Evolutionary conservation across 164 flowering plant species (phyloP).

Genomic region (Vitis labrusca): DNA sequence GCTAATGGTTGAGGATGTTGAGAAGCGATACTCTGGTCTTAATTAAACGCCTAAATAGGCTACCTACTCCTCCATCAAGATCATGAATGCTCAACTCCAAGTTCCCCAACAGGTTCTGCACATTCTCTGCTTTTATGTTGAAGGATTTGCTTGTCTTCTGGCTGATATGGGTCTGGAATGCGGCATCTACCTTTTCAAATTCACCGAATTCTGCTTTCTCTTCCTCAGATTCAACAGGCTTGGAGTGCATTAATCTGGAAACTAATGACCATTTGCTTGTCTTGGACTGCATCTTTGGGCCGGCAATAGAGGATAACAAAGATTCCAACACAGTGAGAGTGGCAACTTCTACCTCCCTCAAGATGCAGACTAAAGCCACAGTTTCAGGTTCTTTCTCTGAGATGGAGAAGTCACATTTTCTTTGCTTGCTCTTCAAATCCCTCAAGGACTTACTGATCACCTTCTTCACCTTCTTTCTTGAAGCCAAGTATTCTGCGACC

Average conservation of each 20-base stretch:
- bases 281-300: not conserved
- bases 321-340: constrained; percentile 3
- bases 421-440: too few relatives aligned
- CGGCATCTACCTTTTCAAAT: constrained; percentile 5
- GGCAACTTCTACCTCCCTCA: constrained; percentile 1
- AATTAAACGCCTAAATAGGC: constrained; percentile 26
- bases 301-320: constrained; percentile 6
- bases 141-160: constrained; percentile 4
- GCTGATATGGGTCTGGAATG: not conserved
- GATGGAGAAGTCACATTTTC: too few relatives aligned
- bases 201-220: not conserved
- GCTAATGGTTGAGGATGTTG: constrained; percentile 27
- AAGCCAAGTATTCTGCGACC: constrained; percentile 7
- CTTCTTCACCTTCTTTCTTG: constrained; percentile 20
- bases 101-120: constrained; percentile 9
- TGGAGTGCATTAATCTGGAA: constrained; percentile 4
- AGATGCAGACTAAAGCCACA: not conserved
- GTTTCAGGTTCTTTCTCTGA: not conserved
- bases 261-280: constrained; percentile 6
- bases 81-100: constrained; percentile 29
- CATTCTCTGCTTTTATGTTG: constrained; percentile 1
- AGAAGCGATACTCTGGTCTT: constrained; percentile 39
- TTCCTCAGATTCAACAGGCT: not conserved
- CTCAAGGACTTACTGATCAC: not conserved
- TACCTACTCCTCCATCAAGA: constrained; percentile 28